phyloP scores from a whole-genome alignment of 495 filamentous ascomycete species.

The Chlorociboria aeruginascens region DNA sequence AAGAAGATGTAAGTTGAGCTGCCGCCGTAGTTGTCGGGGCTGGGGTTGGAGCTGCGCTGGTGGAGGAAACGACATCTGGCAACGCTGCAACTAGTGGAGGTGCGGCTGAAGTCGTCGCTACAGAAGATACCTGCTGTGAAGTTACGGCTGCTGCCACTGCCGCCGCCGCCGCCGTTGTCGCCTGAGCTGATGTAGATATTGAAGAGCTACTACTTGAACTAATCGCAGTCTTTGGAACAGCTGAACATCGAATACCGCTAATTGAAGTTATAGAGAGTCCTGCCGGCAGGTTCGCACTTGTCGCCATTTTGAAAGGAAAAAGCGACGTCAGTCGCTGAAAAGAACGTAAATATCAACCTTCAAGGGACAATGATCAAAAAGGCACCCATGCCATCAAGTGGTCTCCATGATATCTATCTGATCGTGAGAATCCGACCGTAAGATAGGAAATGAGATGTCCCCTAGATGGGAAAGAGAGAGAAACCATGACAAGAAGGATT shows the following conservation, averaged over 20 bases:
- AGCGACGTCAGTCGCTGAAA: constrained; percentile 16
- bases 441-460: constrained; percentile 6
- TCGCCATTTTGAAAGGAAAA: constrained; percentile 19
- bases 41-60: constrained; percentile 12
- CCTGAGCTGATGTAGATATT: constrained; percentile 10
- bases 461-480: constrained; percentile 9
- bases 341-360: constrained; percentile 12
- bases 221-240: constrained; percentile 23
- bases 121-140: background rate
- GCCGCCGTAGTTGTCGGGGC: background rate
- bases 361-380: constrained; percentile 9
- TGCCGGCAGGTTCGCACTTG: constrained; percentile 23
- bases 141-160: constrained; percentile 1
- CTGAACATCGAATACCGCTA: constrained; percentile 34
- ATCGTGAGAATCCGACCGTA: constrained; percentile 10
- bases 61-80: constrained; percentile 14
- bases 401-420: constrained; percentile 3
- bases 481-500: constrained; percentile 9
- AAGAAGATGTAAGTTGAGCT: background rate
- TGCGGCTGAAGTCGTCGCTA: background rate
- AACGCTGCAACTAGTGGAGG: background rate
- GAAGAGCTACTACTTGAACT: background rate
- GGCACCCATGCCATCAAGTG: constrained; percentile 16
- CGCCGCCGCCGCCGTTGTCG: constrained; percentile 4
- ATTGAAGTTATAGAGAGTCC: constrained; percentile 33